Evolutionary conservation across 2,329 filamentous ascomycete species (phyloP).

Genomic region (Diaporthe vexans): DNA sequence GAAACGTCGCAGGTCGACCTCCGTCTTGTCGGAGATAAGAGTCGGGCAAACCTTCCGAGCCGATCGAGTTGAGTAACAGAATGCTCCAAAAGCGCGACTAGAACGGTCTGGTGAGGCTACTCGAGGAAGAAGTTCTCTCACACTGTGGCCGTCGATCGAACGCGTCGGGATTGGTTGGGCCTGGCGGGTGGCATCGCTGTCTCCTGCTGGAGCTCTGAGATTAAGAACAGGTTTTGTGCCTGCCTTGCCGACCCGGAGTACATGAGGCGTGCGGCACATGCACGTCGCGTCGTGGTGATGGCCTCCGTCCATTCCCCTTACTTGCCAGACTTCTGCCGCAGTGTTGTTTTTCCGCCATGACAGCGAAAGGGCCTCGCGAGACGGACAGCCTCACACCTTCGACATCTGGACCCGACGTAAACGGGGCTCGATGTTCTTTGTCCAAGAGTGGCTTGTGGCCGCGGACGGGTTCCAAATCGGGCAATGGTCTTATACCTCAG

Average conservation of each 20-base stretch:
- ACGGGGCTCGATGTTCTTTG: background rate
- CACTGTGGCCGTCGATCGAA: background rate
- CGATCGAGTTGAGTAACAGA: constrained; percentile 2
- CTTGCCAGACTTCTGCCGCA: background rate
- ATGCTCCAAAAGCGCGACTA: background rate
- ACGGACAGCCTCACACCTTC: background rate
- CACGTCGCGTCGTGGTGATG: background rate
- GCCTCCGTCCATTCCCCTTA: background rate
- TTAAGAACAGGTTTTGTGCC: background rate
- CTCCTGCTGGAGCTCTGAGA: background rate
- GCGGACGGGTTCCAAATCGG: background rate
- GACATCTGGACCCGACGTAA: background rate
- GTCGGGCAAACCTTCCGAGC: constrained; percentile 3
- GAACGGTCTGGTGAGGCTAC: background rate
- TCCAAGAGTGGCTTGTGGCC: no score
- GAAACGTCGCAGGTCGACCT: constrained; percentile 5
- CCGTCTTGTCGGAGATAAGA: constrained; percentile 23
- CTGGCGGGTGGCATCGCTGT: background rate
- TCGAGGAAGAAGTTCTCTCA: background rate
- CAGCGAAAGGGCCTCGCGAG: no score
- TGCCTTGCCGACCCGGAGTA: background rate
- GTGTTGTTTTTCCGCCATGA: no score
- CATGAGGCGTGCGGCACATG: background rate
- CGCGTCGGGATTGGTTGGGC: background rate
- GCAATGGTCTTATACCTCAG: no score